Evolutionary conservation across 2,329 filamentous ascomycete species (phyloP).

Genomic region (Neofusicoccum ribis): DNA sequence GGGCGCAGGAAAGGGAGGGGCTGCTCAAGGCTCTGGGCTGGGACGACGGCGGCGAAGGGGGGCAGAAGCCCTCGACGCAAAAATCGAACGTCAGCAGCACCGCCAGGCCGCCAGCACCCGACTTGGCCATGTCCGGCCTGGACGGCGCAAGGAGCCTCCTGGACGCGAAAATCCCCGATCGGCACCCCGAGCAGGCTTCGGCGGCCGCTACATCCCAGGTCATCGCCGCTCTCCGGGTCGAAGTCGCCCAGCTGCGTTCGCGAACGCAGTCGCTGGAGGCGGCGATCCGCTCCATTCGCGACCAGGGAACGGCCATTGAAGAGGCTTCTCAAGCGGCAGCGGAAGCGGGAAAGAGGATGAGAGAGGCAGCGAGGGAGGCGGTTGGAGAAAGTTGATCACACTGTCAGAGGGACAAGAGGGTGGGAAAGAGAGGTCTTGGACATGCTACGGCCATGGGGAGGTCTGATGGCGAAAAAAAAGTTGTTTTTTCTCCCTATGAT

Average conservation of each 20-base stretch:
- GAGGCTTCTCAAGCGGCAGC: conserved; percentile 29
- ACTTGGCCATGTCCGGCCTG: not conserved
- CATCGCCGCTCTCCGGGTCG: conserved; percentile 33
- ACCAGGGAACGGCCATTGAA: conserved; percentile 33
- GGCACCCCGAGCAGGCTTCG: not conserved
- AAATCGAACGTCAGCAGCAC: not conserved
- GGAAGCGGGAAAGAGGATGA: conserved; percentile 31
- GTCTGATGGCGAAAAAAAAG: conserved; percentile 13
- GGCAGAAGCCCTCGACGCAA: conserved; percentile 12
- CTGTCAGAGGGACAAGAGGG: not conserved
- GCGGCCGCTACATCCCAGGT: conserved; percentile 25
- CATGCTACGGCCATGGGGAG: not conserved
- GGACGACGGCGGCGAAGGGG: conserved; percentile 30
- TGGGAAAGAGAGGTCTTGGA: not conserved
- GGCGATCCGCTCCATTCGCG: conserved; percentile 30
- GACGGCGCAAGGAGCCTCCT: not conserved
- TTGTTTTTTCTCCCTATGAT: conserved; percentile 11
- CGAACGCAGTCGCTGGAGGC: conserved; percentile 31
- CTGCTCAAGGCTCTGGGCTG: conserved; percentile 38
- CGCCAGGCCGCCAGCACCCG: no score
- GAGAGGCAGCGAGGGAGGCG: conserved; percentile 24
- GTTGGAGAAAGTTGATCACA: conserved; percentile 13
- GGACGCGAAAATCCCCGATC: not conserved
- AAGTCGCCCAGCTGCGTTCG: conserved; percentile 32
- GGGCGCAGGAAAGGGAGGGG: conserved; percentile 41